Evolutionary conservation across 2,329 filamentous ascomycete genomes (phyloP).

Genomic region (Trichoderma sp.): DNA sequence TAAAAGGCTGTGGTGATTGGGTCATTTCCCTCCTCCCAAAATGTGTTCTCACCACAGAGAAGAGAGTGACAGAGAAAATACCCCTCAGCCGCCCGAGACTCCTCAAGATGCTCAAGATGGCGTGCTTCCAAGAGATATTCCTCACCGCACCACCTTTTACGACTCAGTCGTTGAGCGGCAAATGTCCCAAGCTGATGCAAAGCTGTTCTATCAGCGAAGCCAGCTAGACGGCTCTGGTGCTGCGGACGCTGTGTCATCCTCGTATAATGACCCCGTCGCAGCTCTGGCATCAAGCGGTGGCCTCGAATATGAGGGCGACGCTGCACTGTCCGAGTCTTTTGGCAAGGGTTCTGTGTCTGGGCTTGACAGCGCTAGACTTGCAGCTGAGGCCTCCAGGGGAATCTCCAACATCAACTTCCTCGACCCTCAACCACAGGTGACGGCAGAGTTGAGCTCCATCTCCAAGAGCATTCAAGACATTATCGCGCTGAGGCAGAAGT

Average conservation of each 20-base stretch:
- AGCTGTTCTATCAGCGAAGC: conserved; percentile 18
- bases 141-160: conserved; percentile 10
- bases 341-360: neutral
- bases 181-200: conserved; percentile 10
- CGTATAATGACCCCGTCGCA: conserved; percentile 6
- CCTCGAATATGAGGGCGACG: neutral
- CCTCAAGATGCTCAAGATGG: conserved; percentile 10
- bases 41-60: conserved; percentile 1
- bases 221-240: neutral
- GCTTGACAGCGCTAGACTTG: neutral
- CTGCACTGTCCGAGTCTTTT: neutral
- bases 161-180: conserved; percentile 17
- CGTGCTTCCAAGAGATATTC: conserved; percentile 15
- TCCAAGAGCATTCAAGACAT: conserved; percentile 14
- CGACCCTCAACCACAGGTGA: conserved; percentile 10
- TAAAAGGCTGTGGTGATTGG: neutral
- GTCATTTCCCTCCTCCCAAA: neutral
- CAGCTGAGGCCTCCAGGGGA: neutral
- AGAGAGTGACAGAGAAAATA: conserved; percentile 3
- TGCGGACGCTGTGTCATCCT: neutral
- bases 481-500: neutral
- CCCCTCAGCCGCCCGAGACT: neutral
- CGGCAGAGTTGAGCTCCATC: conserved; percentile 8
- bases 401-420: conserved; percentile 12
- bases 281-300: neutral